These are phyloP conservation scores for Ciborinia camelliae DNA, from an alignment of 2,329 filamentous ascomycete genomes.

Conservation along the genomic window DNA sequence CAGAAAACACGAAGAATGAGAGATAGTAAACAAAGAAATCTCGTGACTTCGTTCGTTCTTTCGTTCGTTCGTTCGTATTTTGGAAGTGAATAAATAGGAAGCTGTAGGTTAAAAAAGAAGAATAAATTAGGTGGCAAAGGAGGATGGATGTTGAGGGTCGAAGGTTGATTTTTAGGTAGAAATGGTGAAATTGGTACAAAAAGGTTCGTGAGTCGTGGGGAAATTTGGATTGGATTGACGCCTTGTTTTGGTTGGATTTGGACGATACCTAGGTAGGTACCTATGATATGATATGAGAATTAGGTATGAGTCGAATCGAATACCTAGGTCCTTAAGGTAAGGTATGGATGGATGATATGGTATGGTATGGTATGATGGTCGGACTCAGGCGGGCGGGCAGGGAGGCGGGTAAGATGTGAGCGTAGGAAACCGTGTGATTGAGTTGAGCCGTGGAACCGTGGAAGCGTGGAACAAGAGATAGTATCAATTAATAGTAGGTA, in stretches of 20 bases:
- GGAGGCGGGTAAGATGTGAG: neutral
- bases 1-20: neutral
- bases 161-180: slow-evolving; percentile 9
- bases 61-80: neutral
- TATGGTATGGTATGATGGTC: too few species aligned
- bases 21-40: neutral
- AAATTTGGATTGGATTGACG: slow-evolving; percentile 1
- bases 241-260: neutral
- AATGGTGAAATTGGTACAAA: slow-evolving; percentile 3
- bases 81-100: neutral
- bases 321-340: too few species aligned
- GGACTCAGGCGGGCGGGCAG: too few species aligned
- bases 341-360: too few species aligned
- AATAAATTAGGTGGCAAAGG: slow-evolving; percentile 4
- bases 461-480: neutral
- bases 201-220: neutral
- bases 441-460: neutral
- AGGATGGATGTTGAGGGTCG: neutral
- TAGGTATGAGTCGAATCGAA: neutral
- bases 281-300: neutral
- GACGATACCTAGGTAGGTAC: neutral
- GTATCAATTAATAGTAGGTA: neutral
- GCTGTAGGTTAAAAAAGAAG: neutral
- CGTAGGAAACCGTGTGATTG: neutral
- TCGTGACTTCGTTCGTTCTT: neutral